phyloP scores from a whole-genome alignment of 148 eudicot species.

The Heliosperma pusillum region DNA sequence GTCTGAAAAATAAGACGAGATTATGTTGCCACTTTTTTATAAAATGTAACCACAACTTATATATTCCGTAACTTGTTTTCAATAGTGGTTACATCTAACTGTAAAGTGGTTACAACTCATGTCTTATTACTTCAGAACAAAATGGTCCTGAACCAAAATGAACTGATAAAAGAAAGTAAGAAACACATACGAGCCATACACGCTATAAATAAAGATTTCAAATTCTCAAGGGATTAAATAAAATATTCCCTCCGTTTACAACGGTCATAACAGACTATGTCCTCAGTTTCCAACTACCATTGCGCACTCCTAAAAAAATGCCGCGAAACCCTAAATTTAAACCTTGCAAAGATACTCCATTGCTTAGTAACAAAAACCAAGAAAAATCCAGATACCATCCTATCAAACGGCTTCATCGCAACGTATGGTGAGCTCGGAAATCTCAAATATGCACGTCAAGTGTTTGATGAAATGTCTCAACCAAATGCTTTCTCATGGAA shows the following conservation, averaged over 20 bases:
- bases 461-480: constrained; percentile 68
- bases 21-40: too few relatives aligned
- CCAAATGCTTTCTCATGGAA: constrained; percentile 82
- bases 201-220: too few relatives aligned
- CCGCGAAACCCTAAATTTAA: constrained; percentile 47
- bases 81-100: too few relatives aligned
- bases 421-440: constrained; percentile 35
- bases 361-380: constrained; percentile 49
- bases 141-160: too few relatives aligned
- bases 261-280: constrained; percentile 25
- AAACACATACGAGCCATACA: too few relatives aligned
- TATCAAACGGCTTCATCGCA: constrained; percentile 53
- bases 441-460: constrained; percentile 58
- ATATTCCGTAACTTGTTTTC: too few relatives aligned
- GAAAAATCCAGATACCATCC: constrained; percentile 41
- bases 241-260: constrained; percentile 35
- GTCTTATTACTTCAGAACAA: too few relatives aligned
- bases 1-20: too few relatives aligned
- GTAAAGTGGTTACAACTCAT: too few relatives aligned
- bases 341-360: constrained; percentile 59
- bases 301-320: constrained; percentile 66
- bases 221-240: not conserved
- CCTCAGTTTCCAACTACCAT: constrained; percentile 48
- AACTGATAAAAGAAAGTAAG: too few relatives aligned
- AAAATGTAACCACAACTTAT: too few relatives aligned